Evolutionary conservation across 2,329 filamentous ascomycete species (phyloP).

Genomic region (Sporothrix schenckii): DNA sequence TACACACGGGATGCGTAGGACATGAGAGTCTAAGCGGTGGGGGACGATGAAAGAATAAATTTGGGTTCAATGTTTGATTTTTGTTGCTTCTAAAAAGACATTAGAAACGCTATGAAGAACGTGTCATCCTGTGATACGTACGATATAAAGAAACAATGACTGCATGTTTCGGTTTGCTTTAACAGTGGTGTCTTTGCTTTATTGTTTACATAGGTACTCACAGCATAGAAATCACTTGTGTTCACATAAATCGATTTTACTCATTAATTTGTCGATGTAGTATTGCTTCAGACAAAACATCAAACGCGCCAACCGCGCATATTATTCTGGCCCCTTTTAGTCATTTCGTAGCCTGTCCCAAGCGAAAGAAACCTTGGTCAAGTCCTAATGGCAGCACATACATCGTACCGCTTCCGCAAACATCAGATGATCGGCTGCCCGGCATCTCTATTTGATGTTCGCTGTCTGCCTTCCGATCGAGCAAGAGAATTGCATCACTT

Average conservation of each 20-base stretch:
- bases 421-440: background rate
- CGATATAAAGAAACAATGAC: constrained; percentile 33
- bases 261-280: background rate
- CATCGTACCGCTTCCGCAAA: constrained; percentile 8
- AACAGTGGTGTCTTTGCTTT: background rate
- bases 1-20: constrained; percentile 49
- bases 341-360: background rate
- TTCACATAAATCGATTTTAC: background rate
- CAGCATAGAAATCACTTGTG: background rate
- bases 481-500: background rate
- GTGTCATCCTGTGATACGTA: constrained; percentile 41
- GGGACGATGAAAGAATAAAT: too few relatives aligned
- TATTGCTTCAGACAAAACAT: too few relatives aligned
- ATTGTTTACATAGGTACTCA: background rate
- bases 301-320: background rate
- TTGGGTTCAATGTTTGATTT: background rate
- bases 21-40: background rate
- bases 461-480: background rate
- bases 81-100: background rate
- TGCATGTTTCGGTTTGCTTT: background rate
- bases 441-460: background rate
- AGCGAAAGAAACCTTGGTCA: background rate
- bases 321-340: background rate
- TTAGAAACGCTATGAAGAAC: background rate
- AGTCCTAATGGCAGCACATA: background rate